Evolutionary conservation across 2,329 filamentous ascomycete species (phyloP), one percentile per base, ranked within the genome.

Genomic region (Aspergillus texensis): DNA sequence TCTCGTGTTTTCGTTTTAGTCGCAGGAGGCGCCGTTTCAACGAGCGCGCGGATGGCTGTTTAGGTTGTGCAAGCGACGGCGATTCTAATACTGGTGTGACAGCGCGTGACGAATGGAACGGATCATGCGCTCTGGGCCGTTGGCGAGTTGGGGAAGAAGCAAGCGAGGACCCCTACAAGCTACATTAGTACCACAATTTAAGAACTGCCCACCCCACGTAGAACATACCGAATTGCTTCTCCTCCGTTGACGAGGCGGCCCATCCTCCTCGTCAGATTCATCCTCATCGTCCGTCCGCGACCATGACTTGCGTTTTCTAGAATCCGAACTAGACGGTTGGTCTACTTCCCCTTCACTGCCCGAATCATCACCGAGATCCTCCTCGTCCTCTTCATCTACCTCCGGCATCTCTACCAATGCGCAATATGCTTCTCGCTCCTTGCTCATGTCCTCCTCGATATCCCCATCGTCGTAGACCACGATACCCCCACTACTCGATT

Each of bases 381-480:
- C 86, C 12, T 87, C 88, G 32, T 89, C 88, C 41, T 89, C 86
- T 36, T 95, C 92, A 45, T 92, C 92, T 55, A 96, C 81, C 54
- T 96, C 92, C 1, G 94, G 94, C 93, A 99, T 98, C 66, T 93
- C 90, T 53, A 92, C 83, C 58, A 98, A 81, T n/a, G 90, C 90
- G 67, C 91, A 86, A 74, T 96, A 98, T 45, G 95, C 94, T 63
- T 92, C 89, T 69, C 88, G 86, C 78, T 98, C 93, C 1, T 81
- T 81, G 14, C 78, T 79, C 39, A 99, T 81, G 39, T 94, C 91
- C 69, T 94, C 91, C 69, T 94, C 91, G 57, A 99, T 94, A 76
- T 99, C 95, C 1, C 94, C 95, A 74, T 98, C 95, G 73, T 98
- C 95, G 76, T 95, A 96, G 2, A 97, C 93, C 65, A 99, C 87